These are phyloP conservation scores for Hemileccinum hortonii DNA, from an alignment of 1,284 basidiomycete species.

Conservation along the genomic window DNA sequence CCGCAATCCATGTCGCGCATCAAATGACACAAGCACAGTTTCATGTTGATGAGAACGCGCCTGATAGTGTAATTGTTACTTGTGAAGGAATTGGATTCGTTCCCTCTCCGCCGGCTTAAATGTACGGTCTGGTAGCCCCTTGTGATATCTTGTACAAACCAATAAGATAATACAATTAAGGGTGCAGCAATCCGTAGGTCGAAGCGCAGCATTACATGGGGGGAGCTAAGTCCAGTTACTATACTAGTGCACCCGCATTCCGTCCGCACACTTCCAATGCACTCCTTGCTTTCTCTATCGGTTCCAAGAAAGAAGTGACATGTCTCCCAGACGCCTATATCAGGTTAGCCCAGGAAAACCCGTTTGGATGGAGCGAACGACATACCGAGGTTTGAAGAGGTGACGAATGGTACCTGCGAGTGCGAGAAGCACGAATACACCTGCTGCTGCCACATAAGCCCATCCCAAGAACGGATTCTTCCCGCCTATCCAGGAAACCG, in stretches of 20 bases:
- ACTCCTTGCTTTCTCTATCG: constrained; percentile 37
- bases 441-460: constrained; percentile 91
- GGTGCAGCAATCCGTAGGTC: constrained; percentile 11
- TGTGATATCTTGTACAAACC: background rate
- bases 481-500: constrained; percentile 97
- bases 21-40: constrained; percentile 65
- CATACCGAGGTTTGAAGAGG: constrained; percentile 86
- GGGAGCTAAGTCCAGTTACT: constrained; percentile 16
- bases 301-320: constrained; percentile 87
- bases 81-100: constrained; percentile 59
- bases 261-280: constrained; percentile 1
- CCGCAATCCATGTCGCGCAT: constrained; percentile 71
- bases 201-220: constrained; percentile 26
- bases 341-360: background rate
- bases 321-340: constrained; percentile 73
- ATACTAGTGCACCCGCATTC: constrained; percentile 13
- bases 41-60: constrained; percentile 41
- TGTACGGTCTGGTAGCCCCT: background rate
- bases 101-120: constrained; percentile 6
- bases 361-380: constrained; percentile 33
- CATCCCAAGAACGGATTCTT: constrained; percentile 97
- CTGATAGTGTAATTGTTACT: constrained; percentile 41
- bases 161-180: constrained; percentile 28
- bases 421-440: constrained; percentile 85
- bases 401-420: constrained; percentile 89